Base-by-base conservation (phyloP, 331 rosid genomes). In the Prunus yedoensis region DNA sequence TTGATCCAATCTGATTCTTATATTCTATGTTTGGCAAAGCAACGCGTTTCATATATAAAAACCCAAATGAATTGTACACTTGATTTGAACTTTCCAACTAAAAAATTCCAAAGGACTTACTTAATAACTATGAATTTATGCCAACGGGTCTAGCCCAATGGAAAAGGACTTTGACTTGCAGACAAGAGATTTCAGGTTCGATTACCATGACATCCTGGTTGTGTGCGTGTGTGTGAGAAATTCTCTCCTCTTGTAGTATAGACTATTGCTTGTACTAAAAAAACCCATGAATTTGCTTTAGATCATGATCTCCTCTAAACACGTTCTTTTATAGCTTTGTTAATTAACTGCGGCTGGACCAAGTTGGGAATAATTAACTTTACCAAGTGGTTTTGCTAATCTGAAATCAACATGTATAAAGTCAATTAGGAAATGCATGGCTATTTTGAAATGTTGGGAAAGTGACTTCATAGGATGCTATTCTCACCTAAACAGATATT, bases 131-230 rank as follows among this genome's bases (percentile, higher is more conserved):
- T 32, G 38, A 32, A 32, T 32, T 32, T 5, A 8, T 1, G 1
- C 0, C 1, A 32, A 5, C 0, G 6, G 1, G 8, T 32, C 0
- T 32, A 32, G 1, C 1, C 0, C 7, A 32, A 0, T 32, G 38
- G 1, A 32, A 32, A 5, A 32, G 0, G 0, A 0, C 1, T 0
- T 32, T 32, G 0, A 32, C 1, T 32, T 5, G 1, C 8, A 5
- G 1, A 32, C 8, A 32, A 32, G 8, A 32, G 8, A 0, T 32
- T 0, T 0, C 8, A 35, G 0, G 8, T 35, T 35, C 8, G 8
- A 35, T 1, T 0, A 0, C 8, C 5, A 35, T 35, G 1, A 1
- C 8, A 35, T 32, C 0, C 5, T 35, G 0, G 0, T 35, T 35
- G 8, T 35, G 8, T 1, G 8, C 6, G 8, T 5, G 38, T 35